Base-by-base conservation (phyloP, 2,329 filamentous ascomycete species). In the Aspergillus puulaauensis region DNA sequence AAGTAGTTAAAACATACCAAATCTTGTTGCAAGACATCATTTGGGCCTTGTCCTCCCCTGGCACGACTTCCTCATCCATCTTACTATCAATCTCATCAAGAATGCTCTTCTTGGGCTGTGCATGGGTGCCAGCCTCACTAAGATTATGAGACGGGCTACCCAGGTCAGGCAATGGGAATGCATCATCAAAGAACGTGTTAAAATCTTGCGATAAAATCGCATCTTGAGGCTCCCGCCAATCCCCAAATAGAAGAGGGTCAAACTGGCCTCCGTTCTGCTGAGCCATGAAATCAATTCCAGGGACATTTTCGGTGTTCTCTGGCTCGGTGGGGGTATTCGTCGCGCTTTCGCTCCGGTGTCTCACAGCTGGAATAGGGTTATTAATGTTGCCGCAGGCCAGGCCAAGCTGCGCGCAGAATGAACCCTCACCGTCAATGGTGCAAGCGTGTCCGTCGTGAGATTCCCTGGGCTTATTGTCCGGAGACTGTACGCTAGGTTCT, bases 201-300 rank as follows among this genome's bases (percentile, higher is more conserved):
- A 96, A 90, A 8, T 86, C 85, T 44, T 84, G 68, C 78, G 87
- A 64, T 81, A 96, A 77, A 14, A 96, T 83, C 55, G 88, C 93
- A 57, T 91, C 90, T 68, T 96, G 91, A 0, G 91, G 87, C 69
- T 99, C 95, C 52, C 95, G 88, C 75, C 97, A 98, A 66, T 92
- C 90, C 54, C 90, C 90, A 73, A 97, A 98, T 4, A 98, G 81
- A 55, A 95, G 87, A 0, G 95, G 93, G 61, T 98, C 93, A 68
- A 98, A 97, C 62, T 90, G 86, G 56, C 90, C 90, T 57, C 88
- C 88, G 67, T 92, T 93, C 71, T 96, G 90, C 66, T 89, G 87
- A 40, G 87, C 83, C 50, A 95, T 80, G 85, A 89, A 93, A 71
- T 90, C 88, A 66, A 78, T 66, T 14, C 71, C 75, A 56, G 66